Percentiles rank a stretch among this genome's conserved stretches.
These are phyloP conservation scores for Cyberlindnera lachancei DNA, from an alignment of 805 yeast genomes.

Conservation along the genomic window DNA sequence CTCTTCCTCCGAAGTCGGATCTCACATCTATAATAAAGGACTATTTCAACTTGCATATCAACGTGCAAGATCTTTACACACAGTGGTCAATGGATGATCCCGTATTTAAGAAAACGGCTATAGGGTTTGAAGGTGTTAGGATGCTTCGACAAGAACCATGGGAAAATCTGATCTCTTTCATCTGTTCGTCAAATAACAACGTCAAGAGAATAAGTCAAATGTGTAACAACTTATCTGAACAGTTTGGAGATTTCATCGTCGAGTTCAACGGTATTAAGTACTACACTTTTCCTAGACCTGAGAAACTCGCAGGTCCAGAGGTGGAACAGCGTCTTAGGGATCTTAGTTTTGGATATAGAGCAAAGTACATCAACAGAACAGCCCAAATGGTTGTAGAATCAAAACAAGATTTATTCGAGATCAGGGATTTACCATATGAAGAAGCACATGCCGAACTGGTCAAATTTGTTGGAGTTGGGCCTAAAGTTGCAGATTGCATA, in stretches of 20 bases:
- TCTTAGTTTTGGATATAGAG: slow-evolving; percentile 81
- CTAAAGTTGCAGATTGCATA: slow-evolving; percentile 96
- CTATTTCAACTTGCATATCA: slow-evolving; percentile 63
- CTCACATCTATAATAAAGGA: slow-evolving; percentile 43
- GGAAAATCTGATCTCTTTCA: slow-evolving; percentile 87
- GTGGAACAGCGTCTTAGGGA: slow-evolving; percentile 40
- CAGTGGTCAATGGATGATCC: slow-evolving; percentile 57
- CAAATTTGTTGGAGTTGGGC: slow-evolving; percentile 83
- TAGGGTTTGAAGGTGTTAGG: slow-evolving; percentile 60
- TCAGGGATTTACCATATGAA: slow-evolving; percentile 40
- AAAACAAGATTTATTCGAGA: slow-evolving; percentile 28
- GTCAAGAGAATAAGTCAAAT: slow-evolving; percentile 88
- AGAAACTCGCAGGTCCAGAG: slow-evolving; percentile 30
- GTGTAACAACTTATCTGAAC: slow-evolving; percentile 71
- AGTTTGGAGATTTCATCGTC: slow-evolving; percentile 60
- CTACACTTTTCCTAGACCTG: slow-evolving; percentile 71
- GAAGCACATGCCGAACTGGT: slow-evolving; percentile 53
- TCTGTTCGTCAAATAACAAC: slow-evolving; percentile 94
- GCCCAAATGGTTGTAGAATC: slow-evolving; percentile 39
- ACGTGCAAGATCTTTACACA: slow-evolving; percentile 43
- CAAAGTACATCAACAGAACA: slow-evolving; percentile 77
- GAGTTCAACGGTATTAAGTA: slow-evolving; percentile 46
- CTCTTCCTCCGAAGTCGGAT: slow-evolving; percentile 28
- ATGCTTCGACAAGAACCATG: slow-evolving; percentile 93
- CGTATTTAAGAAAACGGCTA: slow-evolving; percentile 32